A percentile compares a stretch with the other conserved stretches of the same genome.
phyloP scores from a whole-genome alignment of 78 protist species.

The Dictyostelium intermedium region DNA sequence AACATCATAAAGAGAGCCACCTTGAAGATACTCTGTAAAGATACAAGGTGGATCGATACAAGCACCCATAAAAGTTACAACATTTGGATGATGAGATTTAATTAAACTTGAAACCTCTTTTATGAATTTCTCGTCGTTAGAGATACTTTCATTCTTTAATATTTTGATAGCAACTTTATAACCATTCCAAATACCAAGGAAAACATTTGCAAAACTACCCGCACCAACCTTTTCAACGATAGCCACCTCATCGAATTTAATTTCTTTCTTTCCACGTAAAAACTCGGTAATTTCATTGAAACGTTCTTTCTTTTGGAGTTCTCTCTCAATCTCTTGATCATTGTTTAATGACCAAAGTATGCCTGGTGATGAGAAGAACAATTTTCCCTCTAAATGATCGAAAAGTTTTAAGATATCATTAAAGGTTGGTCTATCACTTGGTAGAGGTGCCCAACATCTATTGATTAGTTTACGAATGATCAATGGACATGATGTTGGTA shows the following conservation, averaged over 20 bases:
- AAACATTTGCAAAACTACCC: slow-evolving; percentile 51
- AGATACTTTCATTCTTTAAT: slow-evolving; percentile 23
- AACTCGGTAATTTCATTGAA: slow-evolving; percentile 21
- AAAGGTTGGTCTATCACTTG: slow-evolving; percentile 28
- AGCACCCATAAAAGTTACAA: background rate
- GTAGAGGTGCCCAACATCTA: slow-evolving; percentile 42
- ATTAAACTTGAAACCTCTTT: slow-evolving; percentile 45
- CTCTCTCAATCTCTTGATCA: slow-evolving; percentile 46
- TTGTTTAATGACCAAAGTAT: slow-evolving; percentile 34
- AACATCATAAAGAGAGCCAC: slow-evolving; percentile 21
- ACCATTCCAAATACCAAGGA: slow-evolving; percentile 18
- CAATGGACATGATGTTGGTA: slow-evolving; percentile 29
- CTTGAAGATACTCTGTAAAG: background rate
- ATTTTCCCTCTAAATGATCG: slow-evolving; percentile 44
- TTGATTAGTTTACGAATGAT: slow-evolving; percentile 40
- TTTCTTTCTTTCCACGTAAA: background rate
- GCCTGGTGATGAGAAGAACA: slow-evolving; percentile 46
- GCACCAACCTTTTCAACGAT: slow-evolving; percentile 42
- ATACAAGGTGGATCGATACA: slow-evolving; percentile 16
- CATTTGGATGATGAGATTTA: slow-evolving; percentile 27
- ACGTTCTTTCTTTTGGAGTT: background rate
- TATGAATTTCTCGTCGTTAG: slow-evolving; percentile 22
- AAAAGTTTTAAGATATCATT: slow-evolving; percentile 19
- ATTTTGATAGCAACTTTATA: slow-evolving; percentile 9
- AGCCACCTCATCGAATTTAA: background rate